Evolutionary conservation across 441 rosid species (phyloP), one percentile per base, ranked within the genome.

Genomic region (Euphorbia schlechtendalii): DNA sequence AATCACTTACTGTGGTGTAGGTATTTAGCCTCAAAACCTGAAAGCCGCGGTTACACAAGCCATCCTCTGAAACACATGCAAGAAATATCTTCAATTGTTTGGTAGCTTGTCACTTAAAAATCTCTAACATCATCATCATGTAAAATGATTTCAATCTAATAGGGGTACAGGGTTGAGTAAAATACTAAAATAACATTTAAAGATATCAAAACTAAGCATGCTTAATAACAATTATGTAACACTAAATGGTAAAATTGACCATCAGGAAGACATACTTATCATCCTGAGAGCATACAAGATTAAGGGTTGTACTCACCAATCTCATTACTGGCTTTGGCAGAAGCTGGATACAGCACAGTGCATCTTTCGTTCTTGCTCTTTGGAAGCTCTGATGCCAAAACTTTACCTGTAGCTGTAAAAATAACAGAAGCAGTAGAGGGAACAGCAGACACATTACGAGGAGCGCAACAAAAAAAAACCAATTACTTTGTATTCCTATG

Each of bases 361-460:
- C 91, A 83, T 63, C 66, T 83, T 78, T 76, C 73, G 61, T 79
- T 75, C 52, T 79, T 84, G 59, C 69, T 77, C 69, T 70, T 80
- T 46, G 97, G 99, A 78, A 93, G 99, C 82, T 93, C 96, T 38
- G 78, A 80, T 76, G 99, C 95, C 82, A 93, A 83, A 67, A 88
- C 83, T 71, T 84, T 86, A 34, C 95, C 97, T 0, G 91, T 90
- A 62, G 99, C 97, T 93, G 96, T 55, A 82, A 56, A 56, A 61
- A n/a, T 15, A 21, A 34, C 54, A 70, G 59, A 56, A 76, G 17
- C 32, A 27, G 21, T 36, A 68, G 64, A 53, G 17, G 32, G 49
- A 56, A 51, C 48, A 65, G 24, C 9, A 15, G 18, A 68, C 30
- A 49, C 25, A 22, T 40, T 14, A 0, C 15, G 8, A 55, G 11